Evolutionary conservation across 2,329 filamentous ascomycete genomes (phyloP), one percentile per base, ranked within the genome.

Genomic region (Arthrobotrys iridis): DNA sequence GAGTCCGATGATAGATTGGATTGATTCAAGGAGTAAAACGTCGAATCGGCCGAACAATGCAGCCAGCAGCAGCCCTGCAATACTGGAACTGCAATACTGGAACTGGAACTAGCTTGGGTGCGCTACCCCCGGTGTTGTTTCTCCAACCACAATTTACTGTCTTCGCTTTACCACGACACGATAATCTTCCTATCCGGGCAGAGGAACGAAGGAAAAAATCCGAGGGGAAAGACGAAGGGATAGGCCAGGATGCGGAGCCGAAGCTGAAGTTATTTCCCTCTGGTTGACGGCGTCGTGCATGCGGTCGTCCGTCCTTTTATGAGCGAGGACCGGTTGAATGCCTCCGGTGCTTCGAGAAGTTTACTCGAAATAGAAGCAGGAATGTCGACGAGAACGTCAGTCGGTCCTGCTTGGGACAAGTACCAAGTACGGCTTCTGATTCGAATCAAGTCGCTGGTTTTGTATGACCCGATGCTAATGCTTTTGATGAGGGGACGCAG

Each of bases 311-410:
- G 68, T 48, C 60, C 28, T 52, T 58, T 65, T 65, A 62, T 70
- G 52, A 30, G 45, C 33, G 45, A 45, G 30, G 15, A 22, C 22
- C 18, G 18, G 59, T 24, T 41, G 64, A 70, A n/a, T n/a, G n/a
- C 45, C 45, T 52, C n/a, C 43, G 22, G 65, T 48, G 58, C 50
- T 72, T 73, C 68, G 68, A 73, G 68, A 73, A 73, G 35, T 48
- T 59, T 64, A 57, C 59, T 70, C 55, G 65, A 70, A 46, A 60
- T 52, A 58, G 65, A 52, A 72, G 68, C 59, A 73, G 50, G 59
- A 73, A 65, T 65, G 50, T 57, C 52, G 68, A 73, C 52, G 66
- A 63, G 67, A 63, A 72, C 40, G 59, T 48, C 60, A 50, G 30
- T 37, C 60, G 45, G 37, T 43, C 60, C 60, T 55, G 46, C 45